phyloP scores from a whole-genome alignment of 495 filamentous ascomycete species.

The Talaromyces proteolyticus region DNA sequence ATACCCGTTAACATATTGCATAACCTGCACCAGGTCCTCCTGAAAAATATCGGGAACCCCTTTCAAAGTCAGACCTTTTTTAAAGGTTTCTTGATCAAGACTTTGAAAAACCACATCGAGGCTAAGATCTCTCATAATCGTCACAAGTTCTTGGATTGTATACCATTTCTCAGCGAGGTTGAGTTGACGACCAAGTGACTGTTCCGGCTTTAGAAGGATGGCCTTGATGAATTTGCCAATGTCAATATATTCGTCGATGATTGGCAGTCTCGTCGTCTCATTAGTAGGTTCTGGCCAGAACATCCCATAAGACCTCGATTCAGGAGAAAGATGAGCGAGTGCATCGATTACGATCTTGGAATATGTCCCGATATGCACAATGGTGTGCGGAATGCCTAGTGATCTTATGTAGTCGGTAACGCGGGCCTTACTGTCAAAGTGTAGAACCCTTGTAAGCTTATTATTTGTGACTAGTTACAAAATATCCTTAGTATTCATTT shows the following conservation, averaged over 20 bases:
- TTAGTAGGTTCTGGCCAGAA: neutral
- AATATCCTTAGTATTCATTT: neutral
- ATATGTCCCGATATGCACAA: neutral
- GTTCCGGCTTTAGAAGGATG: constrained; percentile 1
- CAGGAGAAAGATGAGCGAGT: neutral
- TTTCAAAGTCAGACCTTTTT: constrained; percentile 2
- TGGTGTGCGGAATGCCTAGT: neutral
- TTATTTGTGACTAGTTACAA: neutral
- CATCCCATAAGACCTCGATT: neutral
- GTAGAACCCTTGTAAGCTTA: neutral
- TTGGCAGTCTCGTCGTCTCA: neutral
- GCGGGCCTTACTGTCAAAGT: constrained; percentile 1
- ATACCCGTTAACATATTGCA: neutral
- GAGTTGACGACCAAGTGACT: neutral
- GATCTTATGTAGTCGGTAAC: neutral
- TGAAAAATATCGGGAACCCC: neutral
- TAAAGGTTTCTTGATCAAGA: neutral
- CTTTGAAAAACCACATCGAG: neutral
- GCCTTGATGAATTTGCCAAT: constrained; percentile 1
- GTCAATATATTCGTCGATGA: neutral
- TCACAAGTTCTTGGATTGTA: neutral
- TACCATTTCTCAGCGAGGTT: constrained; percentile 3
- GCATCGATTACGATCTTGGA: neutral
- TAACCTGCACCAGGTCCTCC: neutral
- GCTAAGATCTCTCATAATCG: neutral